Evolutionary conservation across 2,329 filamentous ascomycete genomes (phyloP), one percentile per base, ranked within the genome.

Genomic region (Botryotinia narcissicola): DNA sequence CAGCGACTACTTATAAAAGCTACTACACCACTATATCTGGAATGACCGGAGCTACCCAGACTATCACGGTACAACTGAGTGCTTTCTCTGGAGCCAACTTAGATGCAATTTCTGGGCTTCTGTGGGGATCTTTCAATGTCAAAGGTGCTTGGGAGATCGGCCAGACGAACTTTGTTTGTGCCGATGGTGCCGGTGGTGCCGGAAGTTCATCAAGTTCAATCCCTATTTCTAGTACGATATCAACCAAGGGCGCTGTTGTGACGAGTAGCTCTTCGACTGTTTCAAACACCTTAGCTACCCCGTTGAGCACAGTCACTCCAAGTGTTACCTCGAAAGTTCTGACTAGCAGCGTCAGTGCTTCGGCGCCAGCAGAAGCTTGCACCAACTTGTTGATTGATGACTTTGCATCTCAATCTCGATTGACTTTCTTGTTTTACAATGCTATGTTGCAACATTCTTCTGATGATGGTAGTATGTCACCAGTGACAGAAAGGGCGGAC

Each of bases 351-450:
- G 42, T 61, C 25, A 70, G 46, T 59, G 42, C 76, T 16, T 73
- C 70, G 18, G 37, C 74, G 42, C 72, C 67, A 35, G 62, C 72
- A 70, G 73, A 73, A 67, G 71, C 74, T 48, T 88, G 86, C 78
- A 80, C 81, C 18, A 79, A 82, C 51, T 80, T 87, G 10, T 78
- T 88, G 40, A 83, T 90, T 71, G 88, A 90, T 75, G 88, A 90
- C 81, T 90, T 87, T 85, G 84, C 84, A 71, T 90, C 88, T 14
- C 88, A 90, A 78, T 90, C 88, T 9, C 87, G 88, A 44, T 80
- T 90, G 70, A 88, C 86, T 1, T 90, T 90, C 80, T 81, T 90
- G 25, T 87, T 83, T 77, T 90, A 90, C 82, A 90, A 90, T 78
- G 84, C 88, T 54, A 82, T 90, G 81, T 81, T 86, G 3, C 82